These are phyloP conservation scores for Prunus kanzakura DNA, from an alignment of 306 rosid species.

Conservation along the genomic window DNA sequence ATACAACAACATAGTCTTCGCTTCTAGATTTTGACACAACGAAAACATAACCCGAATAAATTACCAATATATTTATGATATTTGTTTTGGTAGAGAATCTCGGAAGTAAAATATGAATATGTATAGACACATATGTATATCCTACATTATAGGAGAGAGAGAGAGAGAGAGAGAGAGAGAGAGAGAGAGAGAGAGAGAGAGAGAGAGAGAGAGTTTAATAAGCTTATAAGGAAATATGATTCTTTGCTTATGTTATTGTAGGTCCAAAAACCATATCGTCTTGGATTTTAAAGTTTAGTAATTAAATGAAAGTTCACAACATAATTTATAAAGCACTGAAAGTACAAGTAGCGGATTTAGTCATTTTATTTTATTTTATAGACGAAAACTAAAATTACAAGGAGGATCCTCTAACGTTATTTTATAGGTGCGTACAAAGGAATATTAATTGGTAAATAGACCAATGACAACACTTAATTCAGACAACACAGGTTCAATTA, in stretches of 20 bases:
- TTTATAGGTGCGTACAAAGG: not conserved
- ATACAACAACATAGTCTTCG: not conserved
- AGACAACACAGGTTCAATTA: not conserved
- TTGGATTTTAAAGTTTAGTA: not conserved
- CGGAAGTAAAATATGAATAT: no score
- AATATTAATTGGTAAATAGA: not conserved
- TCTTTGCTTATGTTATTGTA: not conserved
- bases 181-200: not conserved
- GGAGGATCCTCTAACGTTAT: no score
- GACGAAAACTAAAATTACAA: no score
- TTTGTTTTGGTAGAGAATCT: no score
- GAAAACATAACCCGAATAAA: not conserved
- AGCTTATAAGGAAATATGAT: not conserved
- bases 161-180: no score
- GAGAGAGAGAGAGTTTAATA: not conserved
- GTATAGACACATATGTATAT: not conserved
- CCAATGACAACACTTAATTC: not conserved
- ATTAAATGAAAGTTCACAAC: not conserved
- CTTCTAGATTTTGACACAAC: constrained; percentile 2
- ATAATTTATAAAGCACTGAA: not conserved
- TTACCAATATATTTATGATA: not conserved
- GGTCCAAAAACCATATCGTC: not conserved
- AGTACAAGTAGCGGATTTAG: not conserved
- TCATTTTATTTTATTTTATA: not conserved
- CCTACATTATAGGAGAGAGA: no score